phyloP scores from a whole-genome alignment of 495 filamentous ascomycete species.

The Aspergillus nanangensis region DNA sequence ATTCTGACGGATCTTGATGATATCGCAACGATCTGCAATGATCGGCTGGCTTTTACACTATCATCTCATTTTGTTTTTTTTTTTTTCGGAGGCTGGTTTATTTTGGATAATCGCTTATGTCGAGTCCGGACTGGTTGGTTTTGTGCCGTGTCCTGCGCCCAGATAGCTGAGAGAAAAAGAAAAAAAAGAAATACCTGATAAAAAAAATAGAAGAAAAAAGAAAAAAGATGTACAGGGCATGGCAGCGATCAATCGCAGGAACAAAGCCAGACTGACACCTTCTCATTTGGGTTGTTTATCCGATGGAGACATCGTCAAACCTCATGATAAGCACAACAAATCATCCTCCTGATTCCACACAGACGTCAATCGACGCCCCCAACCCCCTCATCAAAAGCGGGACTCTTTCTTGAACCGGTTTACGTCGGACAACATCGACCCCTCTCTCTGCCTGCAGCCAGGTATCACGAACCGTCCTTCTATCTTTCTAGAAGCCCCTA shows the following conservation, averaged over 20 bases:
- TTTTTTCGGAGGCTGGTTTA: too few relatives aligned
- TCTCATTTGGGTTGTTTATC: conserved; percentile 8
- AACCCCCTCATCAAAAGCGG: conserved; percentile 10
- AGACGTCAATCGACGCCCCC: conserved; percentile 5
- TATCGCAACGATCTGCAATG: neutral
- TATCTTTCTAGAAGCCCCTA: conserved; percentile 15
- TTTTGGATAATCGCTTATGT: neutral
- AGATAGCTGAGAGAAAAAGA: neutral
- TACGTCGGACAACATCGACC: conserved; percentile 13
- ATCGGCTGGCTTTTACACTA: neutral
- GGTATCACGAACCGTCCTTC: conserved; percentile 8
- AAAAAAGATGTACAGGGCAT: neutral
- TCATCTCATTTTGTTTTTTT: neutral
- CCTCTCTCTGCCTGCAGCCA: conserved; percentile 7
- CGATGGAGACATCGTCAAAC: conserved; percentile 6
- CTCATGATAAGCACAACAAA: conserved; percentile 14
- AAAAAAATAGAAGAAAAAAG: neutral
- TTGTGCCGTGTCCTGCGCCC: neutral
- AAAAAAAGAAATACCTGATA: neutral
- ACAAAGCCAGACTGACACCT: conserved; percentile 1
- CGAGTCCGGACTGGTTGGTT: neutral
- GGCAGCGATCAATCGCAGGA: too few relatives aligned
- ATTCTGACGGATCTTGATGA: neutral
- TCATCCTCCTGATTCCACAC: conserved; percentile 7
- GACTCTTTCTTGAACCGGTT: conserved; percentile 11